phyloP scores from a whole-genome alignment of 352 stramenopile genomes.

The Pythium dissimile region DNA sequence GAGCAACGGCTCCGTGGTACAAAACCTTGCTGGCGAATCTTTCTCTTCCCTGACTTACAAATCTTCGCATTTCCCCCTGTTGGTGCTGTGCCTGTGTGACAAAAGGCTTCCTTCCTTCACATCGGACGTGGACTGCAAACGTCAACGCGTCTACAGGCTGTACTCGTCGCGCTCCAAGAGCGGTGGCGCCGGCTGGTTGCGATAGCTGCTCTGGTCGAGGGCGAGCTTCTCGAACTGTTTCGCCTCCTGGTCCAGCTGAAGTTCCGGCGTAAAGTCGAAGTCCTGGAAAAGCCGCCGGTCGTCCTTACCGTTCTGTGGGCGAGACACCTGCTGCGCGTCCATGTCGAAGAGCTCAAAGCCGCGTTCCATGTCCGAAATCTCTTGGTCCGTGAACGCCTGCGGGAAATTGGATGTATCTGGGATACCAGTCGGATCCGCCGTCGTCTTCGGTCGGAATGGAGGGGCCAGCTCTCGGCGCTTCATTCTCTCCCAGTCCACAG shows the following conservation, averaged over 20 bases:
- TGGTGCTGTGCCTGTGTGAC: too few relatives aligned
- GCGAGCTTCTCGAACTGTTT: conserved; percentile 86
- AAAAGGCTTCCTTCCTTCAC: conserved; percentile 6
- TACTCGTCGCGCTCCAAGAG: conserved; percentile 81
- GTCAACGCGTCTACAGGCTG: conserved; percentile 47
- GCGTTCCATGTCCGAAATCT: conserved; percentile 85
- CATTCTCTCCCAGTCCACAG: conserved; percentile 85
- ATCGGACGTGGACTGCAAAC: conserved; percentile 8
- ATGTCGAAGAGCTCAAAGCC: conserved; percentile 55
- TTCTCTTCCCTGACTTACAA: background rate
- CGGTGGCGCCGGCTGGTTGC: conserved; percentile 67
- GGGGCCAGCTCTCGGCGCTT: conserved; percentile 74
- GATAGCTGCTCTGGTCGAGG: conserved; percentile 78
- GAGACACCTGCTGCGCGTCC: conserved; percentile 60
- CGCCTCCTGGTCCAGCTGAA: conserved; percentile 75
- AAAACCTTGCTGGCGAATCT: too few relatives aligned
- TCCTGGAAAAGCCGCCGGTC: conserved; percentile 81
- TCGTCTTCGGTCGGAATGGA: conserved; percentile 85
- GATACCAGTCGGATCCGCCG: conserved; percentile 56
- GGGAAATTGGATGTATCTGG: conserved; percentile 86
- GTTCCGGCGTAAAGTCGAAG: conserved; percentile 83
- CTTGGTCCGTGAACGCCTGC: conserved; percentile 80
- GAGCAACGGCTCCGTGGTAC: too few relatives aligned
- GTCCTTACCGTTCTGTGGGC: conserved; percentile 38
- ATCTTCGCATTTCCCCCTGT: background rate